phyloP scores from a whole-genome alignment of 352 stramenopile species.

The Phytophthora pistaciae region DNA sequence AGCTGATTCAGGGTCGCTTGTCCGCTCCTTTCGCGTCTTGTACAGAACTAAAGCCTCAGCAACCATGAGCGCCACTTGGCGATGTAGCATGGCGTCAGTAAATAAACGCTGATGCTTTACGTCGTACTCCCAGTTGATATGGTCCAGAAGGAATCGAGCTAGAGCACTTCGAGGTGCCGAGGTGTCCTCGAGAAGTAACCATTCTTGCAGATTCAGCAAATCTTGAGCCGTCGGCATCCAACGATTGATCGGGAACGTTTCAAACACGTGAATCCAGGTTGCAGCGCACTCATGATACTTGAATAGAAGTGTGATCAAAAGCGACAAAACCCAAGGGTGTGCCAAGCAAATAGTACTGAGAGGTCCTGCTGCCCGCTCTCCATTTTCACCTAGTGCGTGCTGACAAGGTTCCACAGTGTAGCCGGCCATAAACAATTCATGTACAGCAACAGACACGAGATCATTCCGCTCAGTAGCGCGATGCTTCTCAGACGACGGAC shows the following conservation, averaged over 20 bases:
- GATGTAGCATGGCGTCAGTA: constrained; percentile 75
- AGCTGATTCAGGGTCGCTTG: constrained; percentile 46
- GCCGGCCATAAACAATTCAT: constrained; percentile 74
- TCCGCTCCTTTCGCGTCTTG: constrained; percentile 55
- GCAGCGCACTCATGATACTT: constrained; percentile 86
- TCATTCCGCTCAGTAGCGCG: constrained; percentile 41
- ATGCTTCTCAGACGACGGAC: constrained; percentile 1
- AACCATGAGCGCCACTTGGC: constrained; percentile 81
- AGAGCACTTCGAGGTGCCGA: constrained; percentile 62
- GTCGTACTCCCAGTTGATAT: constrained; percentile 89
- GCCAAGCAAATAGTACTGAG: constrained; percentile 72
- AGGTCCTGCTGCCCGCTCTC: constrained; percentile 56
- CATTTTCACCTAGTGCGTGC: constrained; percentile 54
- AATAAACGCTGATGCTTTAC: constrained; percentile 70
- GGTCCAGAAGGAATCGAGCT: constrained; percentile 80
- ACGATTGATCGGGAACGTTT: constrained; percentile 88
- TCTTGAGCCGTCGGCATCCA: constrained; percentile 77
- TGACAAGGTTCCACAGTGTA: constrained; percentile 62
- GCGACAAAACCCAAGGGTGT: constrained; percentile 70
- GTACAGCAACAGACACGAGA: constrained; percentile 62
- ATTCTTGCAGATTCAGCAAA: constrained; percentile 80
- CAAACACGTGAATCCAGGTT: constrained; percentile 86
- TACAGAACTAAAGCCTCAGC: constrained; percentile 80
- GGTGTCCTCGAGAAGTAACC: constrained; percentile 83
- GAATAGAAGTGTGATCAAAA: constrained; percentile 67